Percentiles rank a stretch among this genome's conserved stretches.
phyloP scores from a whole-genome alignment of 805 yeast species.

The baker's yeast (Saccharomyces cerevisiae) region DNA sequence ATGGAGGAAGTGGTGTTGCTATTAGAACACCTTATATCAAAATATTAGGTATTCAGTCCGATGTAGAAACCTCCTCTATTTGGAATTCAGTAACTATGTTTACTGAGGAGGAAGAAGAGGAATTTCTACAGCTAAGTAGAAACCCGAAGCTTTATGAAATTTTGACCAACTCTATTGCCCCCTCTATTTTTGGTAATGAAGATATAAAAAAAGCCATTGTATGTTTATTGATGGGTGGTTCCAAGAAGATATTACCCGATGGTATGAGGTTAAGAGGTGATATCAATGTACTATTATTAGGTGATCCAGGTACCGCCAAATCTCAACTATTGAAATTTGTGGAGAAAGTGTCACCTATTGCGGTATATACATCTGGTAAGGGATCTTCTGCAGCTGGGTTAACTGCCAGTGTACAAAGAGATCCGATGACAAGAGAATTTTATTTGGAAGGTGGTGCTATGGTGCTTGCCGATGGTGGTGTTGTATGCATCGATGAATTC shows the following conservation, averaged over 20 bases:
- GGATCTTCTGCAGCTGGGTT: conserved; percentile 99
- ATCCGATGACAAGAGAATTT: conserved; percentile 78
- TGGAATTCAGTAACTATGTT: conserved; percentile 45
- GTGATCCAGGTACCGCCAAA: conserved; percentile 99
- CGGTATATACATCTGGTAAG: conserved; percentile 96
- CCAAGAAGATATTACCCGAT: conserved; percentile 85
- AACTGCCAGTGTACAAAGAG: conserved; percentile 95
- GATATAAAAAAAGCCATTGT: conserved; percentile 93
- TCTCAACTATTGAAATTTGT: conserved; percentile 93
- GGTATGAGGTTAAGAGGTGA: conserved; percentile 97
- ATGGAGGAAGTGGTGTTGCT: conserved; percentile 49
- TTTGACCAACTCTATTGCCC: conserved; percentile 87
- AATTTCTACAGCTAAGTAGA: conserved; percentile 71
- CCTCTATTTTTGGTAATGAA: conserved; percentile 87
- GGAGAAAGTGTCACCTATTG: conserved; percentile 87
- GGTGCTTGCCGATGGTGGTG: conserved; percentile 99
- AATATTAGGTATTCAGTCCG: conserved; percentile 80
- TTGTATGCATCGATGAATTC: conserved; percentile 97
- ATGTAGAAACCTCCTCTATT: conserved; percentile 60
- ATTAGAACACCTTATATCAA: conserved; percentile 87
- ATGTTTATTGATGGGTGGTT: conserved; percentile 89
- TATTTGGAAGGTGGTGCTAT: conserved; percentile 98
- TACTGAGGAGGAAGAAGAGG: conserved; percentile 90
- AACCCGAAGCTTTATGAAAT: conserved; percentile 77
- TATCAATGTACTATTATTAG: conserved; percentile 82